A percentile compares a stretch with the other conserved stretches of the same genome.
Evolutionary conservation across 2,329 filamentous ascomycete genomes (phyloP).

Genomic region (Ceratocystis variospora): DNA sequence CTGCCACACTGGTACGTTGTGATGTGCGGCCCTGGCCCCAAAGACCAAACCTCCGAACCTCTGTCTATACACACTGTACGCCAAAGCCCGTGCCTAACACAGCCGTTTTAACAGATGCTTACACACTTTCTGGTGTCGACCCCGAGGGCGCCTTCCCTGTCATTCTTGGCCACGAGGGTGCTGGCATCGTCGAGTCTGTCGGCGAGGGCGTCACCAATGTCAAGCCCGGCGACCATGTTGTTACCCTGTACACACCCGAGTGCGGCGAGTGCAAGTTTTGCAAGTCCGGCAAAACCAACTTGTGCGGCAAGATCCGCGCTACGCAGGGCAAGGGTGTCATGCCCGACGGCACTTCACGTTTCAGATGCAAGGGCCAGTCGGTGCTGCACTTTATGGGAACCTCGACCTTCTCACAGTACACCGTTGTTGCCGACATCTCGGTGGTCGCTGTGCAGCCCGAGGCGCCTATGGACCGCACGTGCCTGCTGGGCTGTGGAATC

Average conservation of each 20-base stretch:
- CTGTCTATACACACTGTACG: neutral
- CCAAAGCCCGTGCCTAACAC: neutral
- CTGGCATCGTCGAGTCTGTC: constrained; percentile 82
- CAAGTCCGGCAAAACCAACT: constrained; percentile 97
- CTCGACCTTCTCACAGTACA: constrained; percentile 97
- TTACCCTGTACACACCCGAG: constrained; percentile 88
- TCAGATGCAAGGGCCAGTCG: constrained; percentile 88
- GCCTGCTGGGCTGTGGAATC: constrained; percentile 92
- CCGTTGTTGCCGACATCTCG: constrained; percentile 95
- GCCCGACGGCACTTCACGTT: constrained; percentile 91
- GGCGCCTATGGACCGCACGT: constrained; percentile 90
- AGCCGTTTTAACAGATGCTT: constrained; percentile 51
- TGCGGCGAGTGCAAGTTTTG: constrained; percentile 99
- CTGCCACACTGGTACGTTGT: constrained; percentile 72
- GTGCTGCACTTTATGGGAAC: constrained; percentile 98
- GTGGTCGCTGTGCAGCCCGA: constrained; percentile 84
- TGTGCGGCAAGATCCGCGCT: constrained; percentile 95
- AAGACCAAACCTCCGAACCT: neutral
- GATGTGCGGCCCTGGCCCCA: neutral
- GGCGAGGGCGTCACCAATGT: constrained; percentile 91
- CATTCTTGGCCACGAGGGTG: constrained; percentile 79
- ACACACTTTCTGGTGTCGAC: constrained; percentile 91
- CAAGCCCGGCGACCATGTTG: constrained; percentile 82
- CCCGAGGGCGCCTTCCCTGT: constrained; percentile 90
- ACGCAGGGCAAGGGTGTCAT: constrained; percentile 94